Evolutionary conservation across 805 yeast species (phyloP), one percentile per base, ranked within the genome.

Genomic region (Teunomyces funiuensis): DNA sequence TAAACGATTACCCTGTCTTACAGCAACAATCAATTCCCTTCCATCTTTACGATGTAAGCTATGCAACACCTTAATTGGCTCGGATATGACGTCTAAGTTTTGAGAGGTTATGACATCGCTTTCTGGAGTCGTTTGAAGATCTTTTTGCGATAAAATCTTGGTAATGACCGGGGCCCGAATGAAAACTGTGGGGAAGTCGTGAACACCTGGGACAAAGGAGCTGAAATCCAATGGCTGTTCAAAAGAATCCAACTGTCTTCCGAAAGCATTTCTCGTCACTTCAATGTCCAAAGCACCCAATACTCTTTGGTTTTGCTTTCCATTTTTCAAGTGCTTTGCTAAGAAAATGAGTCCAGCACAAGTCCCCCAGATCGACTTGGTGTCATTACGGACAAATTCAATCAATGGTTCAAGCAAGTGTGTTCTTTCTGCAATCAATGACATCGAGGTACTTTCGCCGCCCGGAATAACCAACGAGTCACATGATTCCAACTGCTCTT

Each of bases 341-440:
- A 86, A 65, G 48, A 85, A 71, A 39, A 86, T 85, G 50, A 86
- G 65, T 2, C 95, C 95, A 2, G 95, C 95, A 61, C 95, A 86
- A 1, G 95, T 86, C 0, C 95, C 95, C 95, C 95, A 86, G 9
- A 80, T 74, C 1, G 86, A 81, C 45, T 74, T 76, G 9, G 44
- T 37, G 15, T 65, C 63, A 6, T 73, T 63, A 36, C 73, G 68
- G 17, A 81, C 77, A 57, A 76, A 79, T 9, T 65, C 55, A 29
- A 70, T 60, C 41, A 85, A 63, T 2, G 85, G 83, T 18, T 71
- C 69, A 14, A 82, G 62, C 52, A 85, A 55, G 1, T 77, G 76
- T 0, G 81, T 74, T 41, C 88, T 64, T 55, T 83, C 84, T 1
- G 91, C 84, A 26, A 85, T 77, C 20, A 83, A 64, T 0, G 90